Conservation (phyloP, 306 rosid species). For the Comarum palustre region DNA sequence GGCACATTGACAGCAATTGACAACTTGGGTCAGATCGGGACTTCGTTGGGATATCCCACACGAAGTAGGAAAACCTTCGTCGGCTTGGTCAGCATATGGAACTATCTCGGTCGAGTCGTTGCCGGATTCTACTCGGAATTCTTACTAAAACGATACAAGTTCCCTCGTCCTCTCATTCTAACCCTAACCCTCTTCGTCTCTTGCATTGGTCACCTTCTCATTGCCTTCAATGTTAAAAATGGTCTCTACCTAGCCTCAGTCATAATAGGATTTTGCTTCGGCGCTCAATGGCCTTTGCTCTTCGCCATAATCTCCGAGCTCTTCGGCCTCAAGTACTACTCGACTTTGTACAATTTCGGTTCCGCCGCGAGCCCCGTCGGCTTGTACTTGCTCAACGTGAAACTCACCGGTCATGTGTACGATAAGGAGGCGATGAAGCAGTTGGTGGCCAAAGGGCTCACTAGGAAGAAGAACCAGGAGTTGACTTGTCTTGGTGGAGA, state of each 20-base stretch:
- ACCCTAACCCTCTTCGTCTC: slow-evolving; percentile 44
- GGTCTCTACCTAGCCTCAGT: slow-evolving; percentile 55
- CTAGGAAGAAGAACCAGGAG: not conserved
- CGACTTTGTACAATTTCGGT: slow-evolving; percentile 77
- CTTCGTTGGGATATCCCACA: slow-evolving; percentile 34
- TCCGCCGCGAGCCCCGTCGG: slow-evolving; percentile 64
- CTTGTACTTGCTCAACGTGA: slow-evolving; percentile 40
- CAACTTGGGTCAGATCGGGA: slow-evolving; percentile 49
- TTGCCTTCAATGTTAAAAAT: slow-evolving; percentile 39
- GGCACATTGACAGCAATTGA: slow-evolving; percentile 55
- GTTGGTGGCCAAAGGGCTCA: slow-evolving; percentile 12
- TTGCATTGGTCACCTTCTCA: slow-evolving; percentile 49
- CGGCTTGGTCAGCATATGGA: slow-evolving; percentile 55
- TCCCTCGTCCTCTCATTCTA: slow-evolving; percentile 50
- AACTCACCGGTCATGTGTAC: slow-evolving; percentile 38
- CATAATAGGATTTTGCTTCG: slow-evolving; percentile 67
- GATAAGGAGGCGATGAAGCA: slow-evolving; percentile 42
- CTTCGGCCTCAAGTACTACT: slow-evolving; percentile 71
- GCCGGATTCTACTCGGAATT: slow-evolving; percentile 48
- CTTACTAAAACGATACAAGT: slow-evolving; percentile 32
- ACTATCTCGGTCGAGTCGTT: slow-evolving; percentile 48
- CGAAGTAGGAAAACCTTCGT: slow-evolving; percentile 43
- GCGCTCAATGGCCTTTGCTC: slow-evolving; percentile 79
- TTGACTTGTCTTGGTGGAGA: slow-evolving; percentile 34
- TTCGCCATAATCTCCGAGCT: slow-evolving; percentile 81